Conservation (phyloP, 257 asterid genomes). For the Cynanchum wilfordii region DNA sequence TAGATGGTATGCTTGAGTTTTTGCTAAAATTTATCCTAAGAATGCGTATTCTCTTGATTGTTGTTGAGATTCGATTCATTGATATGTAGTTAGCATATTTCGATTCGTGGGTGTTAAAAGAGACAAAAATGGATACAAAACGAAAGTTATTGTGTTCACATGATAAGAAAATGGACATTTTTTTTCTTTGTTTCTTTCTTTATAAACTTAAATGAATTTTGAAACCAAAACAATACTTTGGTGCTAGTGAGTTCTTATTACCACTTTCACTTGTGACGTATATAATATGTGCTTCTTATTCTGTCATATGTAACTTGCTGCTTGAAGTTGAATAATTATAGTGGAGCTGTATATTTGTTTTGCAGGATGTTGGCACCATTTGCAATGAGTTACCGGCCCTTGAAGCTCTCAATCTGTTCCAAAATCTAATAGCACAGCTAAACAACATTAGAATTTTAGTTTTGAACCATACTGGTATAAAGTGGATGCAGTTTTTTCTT, state of each 20-base stretch:
- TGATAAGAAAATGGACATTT: too few species aligned
- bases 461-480: conserved; percentile 72
- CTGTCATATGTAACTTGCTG: not conserved
- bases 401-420: conserved; percentile 62
- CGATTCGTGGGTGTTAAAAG: too few species aligned
- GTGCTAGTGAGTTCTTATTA: not conserved
- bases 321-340: conserved; percentile 12
- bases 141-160: too few species aligned
- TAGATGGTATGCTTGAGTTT: too few species aligned
- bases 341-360: not conserved
- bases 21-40: too few species aligned
- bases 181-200: too few species aligned
- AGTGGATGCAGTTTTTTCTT: conserved; percentile 87
- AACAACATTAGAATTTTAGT: conserved; percentile 57
- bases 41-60: too few species aligned
- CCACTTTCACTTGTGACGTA: not conserved
- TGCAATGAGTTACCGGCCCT: conserved; percentile 68
- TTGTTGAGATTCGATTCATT: too few species aligned
- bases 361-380: conserved; percentile 72
- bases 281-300: not conserved
- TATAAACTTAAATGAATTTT: too few species aligned
- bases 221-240: too few species aligned
- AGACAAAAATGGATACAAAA: too few species aligned
- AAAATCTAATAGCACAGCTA: conserved; percentile 56
- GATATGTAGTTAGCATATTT: too few species aligned